Evolutionary conservation across 106 monocot species (phyloP), one percentile per base, ranked within the genome.

Genomic region (Iris macrosiphon): DNA sequence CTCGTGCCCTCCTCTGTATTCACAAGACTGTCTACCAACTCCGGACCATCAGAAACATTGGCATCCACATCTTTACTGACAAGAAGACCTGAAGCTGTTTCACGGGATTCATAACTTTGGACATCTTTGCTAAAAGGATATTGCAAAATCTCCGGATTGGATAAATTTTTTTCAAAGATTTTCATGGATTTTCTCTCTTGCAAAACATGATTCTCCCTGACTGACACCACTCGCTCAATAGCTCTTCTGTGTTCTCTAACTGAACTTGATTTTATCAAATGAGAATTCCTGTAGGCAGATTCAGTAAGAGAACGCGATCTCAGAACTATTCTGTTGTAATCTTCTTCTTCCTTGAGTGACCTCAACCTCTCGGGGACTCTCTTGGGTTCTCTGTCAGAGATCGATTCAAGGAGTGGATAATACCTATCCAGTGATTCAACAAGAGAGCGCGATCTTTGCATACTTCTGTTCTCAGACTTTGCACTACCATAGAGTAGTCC

Each of bases 241-340:
- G 20, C 41, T 55, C 22, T 67, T 38, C 40, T 54, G n/a, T 29
- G 14, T 51, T 65, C 69, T 38, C 42, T 52, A 50, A 30, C 64
- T 65, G 69, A 70, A 38, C 33, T 54, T 30, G 68, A 61, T n/a
- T 82, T 61, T 17, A 72, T 43, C 60, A 82, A 59, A 14, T 32
- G 50, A 48, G 76, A 72, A 44, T 77, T 77, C 44, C 48, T 77
- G 25, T 65, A 77, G 29, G 77, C 57, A 7, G 77, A 77, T 52
- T 82, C 82, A 45, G 49, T 52, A 14, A 77, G 65, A 16, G 82
- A 69, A 18, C 21, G 65, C 19, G 77, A 73, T 40, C 69, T 72
- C 41, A 23, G 60, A 29, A 72, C 40, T 29, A 38, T 30, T 50
- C 37, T 45, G n/a, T 26, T 17, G 5, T 6, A 40, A 41, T 13